A percentile compares a stretch with the other conserved stretches of the same genome.
These are phyloP conservation scores for Arxiozyma bovina DNA, from an alignment of 1,139 yeast genomes.

Conservation along the genomic window DNA sequence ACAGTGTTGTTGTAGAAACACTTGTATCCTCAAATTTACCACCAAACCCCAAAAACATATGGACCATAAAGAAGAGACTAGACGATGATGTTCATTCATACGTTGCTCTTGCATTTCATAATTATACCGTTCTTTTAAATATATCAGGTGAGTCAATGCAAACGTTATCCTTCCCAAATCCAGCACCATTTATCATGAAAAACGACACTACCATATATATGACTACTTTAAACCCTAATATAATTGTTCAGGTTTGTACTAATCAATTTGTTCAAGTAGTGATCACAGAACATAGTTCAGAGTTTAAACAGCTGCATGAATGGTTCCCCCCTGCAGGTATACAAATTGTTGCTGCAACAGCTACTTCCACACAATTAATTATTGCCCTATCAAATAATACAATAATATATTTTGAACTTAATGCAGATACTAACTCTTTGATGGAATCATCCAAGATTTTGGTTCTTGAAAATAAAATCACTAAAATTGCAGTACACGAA, in stretches of 20 bases:
- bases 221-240: slow-evolving; percentile 55
- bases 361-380: slow-evolving; percentile 60
- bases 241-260: slow-evolving; percentile 65
- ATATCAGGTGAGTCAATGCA: slow-evolving; percentile 47
- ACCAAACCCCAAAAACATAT: slow-evolving; percentile 19
- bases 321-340: slow-evolving; percentile 88
- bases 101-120: slow-evolving; percentile 33
- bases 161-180: slow-evolving; percentile 67
- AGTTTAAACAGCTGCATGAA: slow-evolving; percentile 34
- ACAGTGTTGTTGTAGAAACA: slow-evolving; percentile 20
- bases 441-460: slow-evolving; percentile 9
- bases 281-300: not conserved
- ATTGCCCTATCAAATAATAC: slow-evolving; percentile 67
- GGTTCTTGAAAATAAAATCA: slow-evolving; percentile 2
- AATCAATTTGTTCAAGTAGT: slow-evolving; percentile 63
- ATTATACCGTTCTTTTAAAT: slow-evolving; percentile 22
- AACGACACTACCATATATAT: slow-evolving; percentile 59
- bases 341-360: slow-evolving; percentile 47
- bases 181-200: slow-evolving; percentile 37
- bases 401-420: slow-evolving; percentile 75
- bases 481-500: slow-evolving; percentile 33
- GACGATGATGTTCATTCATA: slow-evolving; percentile 35
- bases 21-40: slow-evolving; percentile 25
- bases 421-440: slow-evolving; percentile 32
- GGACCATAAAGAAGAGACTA: slow-evolving; percentile 34